Evolutionary conservation across 2,329 filamentous ascomycete genomes (phyloP).

Genomic region (Beauveria australis): DNA sequence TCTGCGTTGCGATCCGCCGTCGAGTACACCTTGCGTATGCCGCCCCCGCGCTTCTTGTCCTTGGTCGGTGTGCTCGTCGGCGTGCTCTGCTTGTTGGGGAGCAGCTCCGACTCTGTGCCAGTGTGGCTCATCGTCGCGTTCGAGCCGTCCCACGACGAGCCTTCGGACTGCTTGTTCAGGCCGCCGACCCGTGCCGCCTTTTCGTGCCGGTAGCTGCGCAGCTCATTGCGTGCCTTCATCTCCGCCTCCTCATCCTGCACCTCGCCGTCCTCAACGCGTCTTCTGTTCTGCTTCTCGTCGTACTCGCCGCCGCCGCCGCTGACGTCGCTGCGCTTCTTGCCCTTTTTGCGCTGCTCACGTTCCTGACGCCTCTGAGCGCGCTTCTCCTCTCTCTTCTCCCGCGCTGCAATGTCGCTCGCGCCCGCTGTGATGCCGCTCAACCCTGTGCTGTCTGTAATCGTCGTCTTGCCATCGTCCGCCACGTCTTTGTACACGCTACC

Average conservation of each 20-base stretch:
- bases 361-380: constrained; percentile 37
- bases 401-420: constrained; percentile 45
- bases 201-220: constrained; percentile 80
- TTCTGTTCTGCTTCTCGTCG: constrained; percentile 14
- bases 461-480: constrained; percentile 40
- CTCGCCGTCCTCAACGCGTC: constrained; percentile 48
- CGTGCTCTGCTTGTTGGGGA: constrained; percentile 48
- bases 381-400: constrained; percentile 49
- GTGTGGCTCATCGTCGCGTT: constrained; percentile 61
- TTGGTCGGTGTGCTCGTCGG: constrained; percentile 47
- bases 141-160: constrained; percentile 68
- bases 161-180: constrained; percentile 75
- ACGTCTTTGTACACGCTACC: constrained; percentile 76
- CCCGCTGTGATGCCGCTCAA: constrained; percentile 51
- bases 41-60: constrained; percentile 21
- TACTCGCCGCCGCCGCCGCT: constrained; percentile 19
- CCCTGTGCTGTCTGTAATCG: constrained; percentile 35
- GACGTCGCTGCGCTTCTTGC: constrained; percentile 16
- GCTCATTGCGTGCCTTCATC: constrained; percentile 55
- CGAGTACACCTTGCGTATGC: constrained; percentile 56
- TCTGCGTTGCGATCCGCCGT: constrained; percentile 45
- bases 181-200: constrained; percentile 81
- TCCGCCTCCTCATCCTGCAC: constrained; percentile 58
- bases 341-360: constrained; percentile 18
- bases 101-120: constrained; percentile 50